Percentiles rank a stretch among this genome's conserved stretches.
Evolutionary conservation across 768 basidiomycete species (phyloP).

Genomic region (Tulasnella sp.): DNA sequence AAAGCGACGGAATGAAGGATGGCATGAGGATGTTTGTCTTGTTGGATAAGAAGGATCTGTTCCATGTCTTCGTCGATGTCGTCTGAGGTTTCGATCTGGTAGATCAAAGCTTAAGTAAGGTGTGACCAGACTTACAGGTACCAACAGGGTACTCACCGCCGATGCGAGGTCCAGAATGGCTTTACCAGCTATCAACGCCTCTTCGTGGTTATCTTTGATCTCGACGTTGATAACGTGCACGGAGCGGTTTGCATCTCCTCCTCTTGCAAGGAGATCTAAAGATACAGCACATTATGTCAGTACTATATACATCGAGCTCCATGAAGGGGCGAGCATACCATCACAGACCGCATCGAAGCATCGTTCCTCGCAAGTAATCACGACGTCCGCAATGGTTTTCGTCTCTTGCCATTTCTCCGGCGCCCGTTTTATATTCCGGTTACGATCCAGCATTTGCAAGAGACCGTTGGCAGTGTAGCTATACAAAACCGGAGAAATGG

Average conservation of each 20-base stretch:
- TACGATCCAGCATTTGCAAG: slow-evolving; percentile 92
- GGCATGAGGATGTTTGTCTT: slow-evolving; percentile 84
- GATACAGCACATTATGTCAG: background rate
- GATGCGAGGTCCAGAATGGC: slow-evolving; percentile 86
- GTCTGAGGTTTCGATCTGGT: slow-evolving; percentile 68
- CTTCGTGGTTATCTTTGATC: slow-evolving; percentile 98
- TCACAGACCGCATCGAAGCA: slow-evolving; percentile 99
- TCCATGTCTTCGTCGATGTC: slow-evolving; percentile 92
- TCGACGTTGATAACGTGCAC: slow-evolving; percentile 97
- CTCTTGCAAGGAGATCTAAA: slow-evolving; percentile 74
- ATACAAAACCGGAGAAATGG: too few relatives aligned
- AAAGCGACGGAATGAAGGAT: slow-evolving; percentile 85
- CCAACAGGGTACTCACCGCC: slow-evolving; percentile 47
- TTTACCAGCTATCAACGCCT: slow-evolving; percentile 89
- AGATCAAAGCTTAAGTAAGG: slow-evolving; percentile 9
- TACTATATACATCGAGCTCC: slow-evolving; percentile 14
- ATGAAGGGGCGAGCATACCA: slow-evolving; percentile 41
- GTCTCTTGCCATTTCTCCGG: slow-evolving; percentile 98
- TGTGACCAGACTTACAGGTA: background rate
- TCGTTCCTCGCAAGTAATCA: slow-evolving; percentile 97
- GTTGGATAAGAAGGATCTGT: slow-evolving; percentile 68
- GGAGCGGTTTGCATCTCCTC: slow-evolving; percentile 85
- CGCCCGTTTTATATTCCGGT: slow-evolving; percentile 78
- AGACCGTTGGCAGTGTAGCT: slow-evolving; percentile 93
- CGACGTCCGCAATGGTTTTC: slow-evolving; percentile 80